Conservation (phyloP, 2,329 filamentous ascomycete species). For the Ophiosphaerella narmari region DNA sequence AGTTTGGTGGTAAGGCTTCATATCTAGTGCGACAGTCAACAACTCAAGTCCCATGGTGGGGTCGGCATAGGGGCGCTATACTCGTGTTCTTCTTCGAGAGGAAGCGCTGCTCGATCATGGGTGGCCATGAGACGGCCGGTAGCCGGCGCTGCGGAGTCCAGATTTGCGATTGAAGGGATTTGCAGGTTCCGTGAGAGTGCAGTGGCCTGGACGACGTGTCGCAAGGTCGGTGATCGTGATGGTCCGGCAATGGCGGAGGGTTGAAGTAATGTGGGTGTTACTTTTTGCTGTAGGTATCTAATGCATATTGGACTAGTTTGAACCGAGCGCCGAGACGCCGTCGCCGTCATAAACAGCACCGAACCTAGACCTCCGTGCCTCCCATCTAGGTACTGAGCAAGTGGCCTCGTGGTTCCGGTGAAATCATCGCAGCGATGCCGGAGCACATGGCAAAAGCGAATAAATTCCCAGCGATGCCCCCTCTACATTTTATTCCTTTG, state of each 20-base stretch:
- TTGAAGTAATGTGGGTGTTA: conserved; percentile 26
- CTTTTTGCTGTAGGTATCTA: conserved; percentile 28
- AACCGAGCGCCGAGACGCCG: conserved; percentile 34
- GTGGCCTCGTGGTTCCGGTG: neutral
- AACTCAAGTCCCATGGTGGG: conserved; percentile 4
- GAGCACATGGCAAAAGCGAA: conserved; percentile 1
- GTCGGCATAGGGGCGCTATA: conserved; percentile 28
- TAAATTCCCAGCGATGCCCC: neutral
- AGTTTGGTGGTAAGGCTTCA: conserved; percentile 92
- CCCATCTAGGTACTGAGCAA: conserved; percentile 3
- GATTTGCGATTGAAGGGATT: conserved; percentile 32
- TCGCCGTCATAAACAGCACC: conserved; percentile 15
- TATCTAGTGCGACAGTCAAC: conserved; percentile 61
- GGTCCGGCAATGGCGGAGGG: conserved; percentile 13
- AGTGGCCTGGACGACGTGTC: conserved; percentile 7
- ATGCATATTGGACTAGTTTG: conserved; percentile 27
- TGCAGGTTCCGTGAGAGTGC: conserved; percentile 3
- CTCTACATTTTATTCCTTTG: neutral
- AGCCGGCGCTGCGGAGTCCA: conserved; percentile 42
- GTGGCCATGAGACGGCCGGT: conserved; percentile 48
- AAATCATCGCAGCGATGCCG: conserved; percentile 16
- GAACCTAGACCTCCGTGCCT: neutral
- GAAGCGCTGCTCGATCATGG: conserved; percentile 44
- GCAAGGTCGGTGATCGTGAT: conserved; percentile 16
- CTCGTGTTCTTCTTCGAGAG: conserved; percentile 48